Conservation (phyloP, 2,329 filamentous ascomycete genomes). For the Cladosporium colombiae region DNA sequence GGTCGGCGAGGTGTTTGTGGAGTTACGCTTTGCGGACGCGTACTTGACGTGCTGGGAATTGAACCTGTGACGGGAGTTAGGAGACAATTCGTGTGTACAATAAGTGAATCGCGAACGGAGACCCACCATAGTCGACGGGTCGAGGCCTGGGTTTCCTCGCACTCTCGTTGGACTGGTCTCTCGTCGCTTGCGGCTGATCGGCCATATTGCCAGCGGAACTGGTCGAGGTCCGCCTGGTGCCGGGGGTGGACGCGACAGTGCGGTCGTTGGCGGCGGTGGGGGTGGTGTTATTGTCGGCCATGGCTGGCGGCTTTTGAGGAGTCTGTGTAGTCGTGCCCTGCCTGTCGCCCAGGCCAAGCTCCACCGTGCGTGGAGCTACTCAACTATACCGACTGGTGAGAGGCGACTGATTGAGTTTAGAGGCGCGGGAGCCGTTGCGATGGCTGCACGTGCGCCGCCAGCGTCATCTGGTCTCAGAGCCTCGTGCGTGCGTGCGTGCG, state of each 20-base stretch:
- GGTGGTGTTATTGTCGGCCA: constrained; percentile 11
- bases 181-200: constrained; percentile 23
- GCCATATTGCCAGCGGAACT: constrained; percentile 24
- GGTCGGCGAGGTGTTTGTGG: constrained; percentile 64
- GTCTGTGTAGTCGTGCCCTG: not conserved
- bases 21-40: constrained; percentile 24
- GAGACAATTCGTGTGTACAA: not conserved
- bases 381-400: constrained; percentile 1
- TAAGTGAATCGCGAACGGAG: not conserved
- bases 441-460: constrained; percentile 16
- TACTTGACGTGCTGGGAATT: constrained; percentile 23
- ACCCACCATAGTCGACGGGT: constrained; percentile 34
- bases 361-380: constrained; percentile 17
- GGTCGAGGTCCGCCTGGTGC: constrained; percentile 29
- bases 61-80: constrained; percentile 27
- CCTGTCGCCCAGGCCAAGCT: constrained; percentile 8
- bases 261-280: constrained; percentile 5
- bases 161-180: constrained; percentile 22
- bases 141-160: constrained; percentile 28
- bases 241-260: constrained; percentile 23
- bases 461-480: constrained; percentile 15
- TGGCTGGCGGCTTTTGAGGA: constrained; percentile 8
- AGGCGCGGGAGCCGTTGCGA: not conserved
- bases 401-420: constrained; percentile 9
- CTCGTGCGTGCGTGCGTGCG: constrained; percentile 1